Percentiles rank a stretch among this genome's conserved stretches.
Conservation (phyloP, 225 moss, liverwort and hornwort species). For the Physcomitrium patens region DNA sequence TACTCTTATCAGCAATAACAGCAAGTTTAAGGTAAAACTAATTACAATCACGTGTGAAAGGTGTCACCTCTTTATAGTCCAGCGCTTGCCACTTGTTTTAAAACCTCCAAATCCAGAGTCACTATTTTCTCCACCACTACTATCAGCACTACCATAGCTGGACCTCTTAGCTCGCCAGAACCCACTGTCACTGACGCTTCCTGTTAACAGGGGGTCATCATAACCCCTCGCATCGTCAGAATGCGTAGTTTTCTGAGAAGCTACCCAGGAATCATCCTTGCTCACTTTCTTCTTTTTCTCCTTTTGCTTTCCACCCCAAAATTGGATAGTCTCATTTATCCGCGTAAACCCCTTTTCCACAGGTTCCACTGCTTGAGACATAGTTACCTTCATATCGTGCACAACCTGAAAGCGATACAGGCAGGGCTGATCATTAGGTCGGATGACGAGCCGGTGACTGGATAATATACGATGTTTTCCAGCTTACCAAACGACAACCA, state of each 20-base stretch:
- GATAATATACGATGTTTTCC: neutral
- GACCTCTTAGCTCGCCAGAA: conserved; percentile 73
- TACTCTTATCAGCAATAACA: conserved; percentile 44
- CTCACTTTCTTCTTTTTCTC: conserved; percentile 66
- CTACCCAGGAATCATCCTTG: conserved; percentile 86
- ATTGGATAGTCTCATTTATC: conserved; percentile 80
- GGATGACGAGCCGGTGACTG: conserved; percentile 10
- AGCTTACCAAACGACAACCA: neutral
- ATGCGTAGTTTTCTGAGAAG: conserved; percentile 34
- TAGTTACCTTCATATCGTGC: conserved; percentile 86
- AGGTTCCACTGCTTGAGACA: conserved; percentile 91
- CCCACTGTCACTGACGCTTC: conserved; percentile 92
- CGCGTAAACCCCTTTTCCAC: conserved; percentile 82
- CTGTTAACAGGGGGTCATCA: conserved; percentile 86
- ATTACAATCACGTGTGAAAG: conserved; percentile 55
- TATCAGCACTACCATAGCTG: conserved; percentile 82
- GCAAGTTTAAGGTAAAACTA: conserved; percentile 32
- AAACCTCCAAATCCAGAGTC: conserved; percentile 81
- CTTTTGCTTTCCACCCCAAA: conserved; percentile 71
- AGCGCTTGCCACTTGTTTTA: conserved; percentile 82
- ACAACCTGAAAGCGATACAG: conserved; percentile 63
- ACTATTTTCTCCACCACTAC: conserved; percentile 96
- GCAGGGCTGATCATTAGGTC: conserved; percentile 12
- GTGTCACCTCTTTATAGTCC: conserved; percentile 83
- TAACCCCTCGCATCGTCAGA: conserved; percentile 65